Evolutionary conservation across 495 filamentous ascomycete genomes (phyloP), one percentile per base, ranked within the genome.

Genomic region (Chaetomidium leptoderma): DNA sequence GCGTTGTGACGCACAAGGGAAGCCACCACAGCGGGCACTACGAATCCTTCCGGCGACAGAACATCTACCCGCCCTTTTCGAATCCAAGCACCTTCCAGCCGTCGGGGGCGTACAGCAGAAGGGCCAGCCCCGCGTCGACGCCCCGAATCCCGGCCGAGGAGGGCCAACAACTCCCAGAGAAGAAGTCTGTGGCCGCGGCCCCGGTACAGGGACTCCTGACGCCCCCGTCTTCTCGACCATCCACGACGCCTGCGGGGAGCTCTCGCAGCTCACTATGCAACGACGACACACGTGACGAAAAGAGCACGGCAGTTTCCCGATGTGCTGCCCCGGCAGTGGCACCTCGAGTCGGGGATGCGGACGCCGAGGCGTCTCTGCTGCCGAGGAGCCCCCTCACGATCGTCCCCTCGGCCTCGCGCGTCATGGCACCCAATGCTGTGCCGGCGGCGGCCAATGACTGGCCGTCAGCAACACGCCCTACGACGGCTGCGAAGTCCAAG

Each of bases 1-100:
- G 86, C 11, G 84, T 95, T 40, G 87, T 99, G 47, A 93, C 88
- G 27, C 93, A 99, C 67, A 96, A 95, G 66, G 93, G 93, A 19
- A 95, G 88, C 58, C 93, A 99, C 72, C 85, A 96, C 63, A 95
- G 90, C 57, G 93, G 93, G 1, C 93, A 99, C 69, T 99, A 99
- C 71, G 93, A 99, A 69, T 90, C 91, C 2, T 97, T 97, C 72
- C 82, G 93, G 29, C 82, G 93, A n/a, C 95, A 97, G 70, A 84
- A 85, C 55, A 67, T 79, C 50, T 70, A 71, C 45, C 76, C 83
- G 1, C 90, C 91, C 0, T 97, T 83, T 63, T 89, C 90, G 0
- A 97, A 90, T 0, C 89, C 90, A 0, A 83, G 87, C 66, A 81
- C 82, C 0, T 90, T 92, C 71, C 84, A 86, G 44, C 75, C 81